Percentiles rank a stretch among this genome's conserved stretches.
Evolutionary conservation across 495 filamentous ascomycete species (phyloP).

Genomic region (Cercophora newfieldiana): DNA sequence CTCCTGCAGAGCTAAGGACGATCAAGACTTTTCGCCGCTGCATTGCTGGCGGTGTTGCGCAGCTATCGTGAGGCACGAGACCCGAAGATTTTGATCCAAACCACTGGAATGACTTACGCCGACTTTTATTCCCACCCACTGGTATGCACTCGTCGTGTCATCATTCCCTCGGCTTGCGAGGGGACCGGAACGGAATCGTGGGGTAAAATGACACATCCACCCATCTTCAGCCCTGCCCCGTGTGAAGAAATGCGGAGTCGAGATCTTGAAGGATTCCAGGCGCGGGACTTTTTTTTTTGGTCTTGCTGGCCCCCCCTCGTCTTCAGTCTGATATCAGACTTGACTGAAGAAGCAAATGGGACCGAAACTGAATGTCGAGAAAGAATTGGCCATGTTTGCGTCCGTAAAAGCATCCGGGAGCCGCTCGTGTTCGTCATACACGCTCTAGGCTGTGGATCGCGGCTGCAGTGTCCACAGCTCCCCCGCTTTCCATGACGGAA

Average conservation of each 20-base stretch:
- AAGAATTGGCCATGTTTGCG: too few relatives aligned
- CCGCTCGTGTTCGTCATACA: neutral
- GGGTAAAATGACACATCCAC: neutral
- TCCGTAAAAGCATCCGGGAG: neutral
- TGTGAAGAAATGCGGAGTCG: neutral
- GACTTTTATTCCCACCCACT: neutral
- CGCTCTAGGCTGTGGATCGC: neutral
- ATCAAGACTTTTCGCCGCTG: constrained; percentile 7
- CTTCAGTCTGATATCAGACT: neutral
- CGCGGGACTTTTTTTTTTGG: neutral
- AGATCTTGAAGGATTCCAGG: neutral
- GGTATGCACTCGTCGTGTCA: neutral
- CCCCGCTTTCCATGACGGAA: neutral
- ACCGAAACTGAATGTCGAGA: neutral
- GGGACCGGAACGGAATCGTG: neutral
- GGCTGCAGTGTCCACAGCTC: neutral
- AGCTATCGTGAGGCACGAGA: constrained; percentile 19
- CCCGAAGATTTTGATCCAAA: constrained; percentile 10
- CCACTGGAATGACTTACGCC: neutral
- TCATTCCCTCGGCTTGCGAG: neutral
- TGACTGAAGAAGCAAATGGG: neutral
- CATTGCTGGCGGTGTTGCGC: constrained; percentile 12
- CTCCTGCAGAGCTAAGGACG: neutral
- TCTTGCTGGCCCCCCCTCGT: neutral
- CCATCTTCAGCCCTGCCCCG: neutral